Conservation (phyloP, 2,329 filamentous ascomycete genomes). For the Fusarium sp. region DNA sequence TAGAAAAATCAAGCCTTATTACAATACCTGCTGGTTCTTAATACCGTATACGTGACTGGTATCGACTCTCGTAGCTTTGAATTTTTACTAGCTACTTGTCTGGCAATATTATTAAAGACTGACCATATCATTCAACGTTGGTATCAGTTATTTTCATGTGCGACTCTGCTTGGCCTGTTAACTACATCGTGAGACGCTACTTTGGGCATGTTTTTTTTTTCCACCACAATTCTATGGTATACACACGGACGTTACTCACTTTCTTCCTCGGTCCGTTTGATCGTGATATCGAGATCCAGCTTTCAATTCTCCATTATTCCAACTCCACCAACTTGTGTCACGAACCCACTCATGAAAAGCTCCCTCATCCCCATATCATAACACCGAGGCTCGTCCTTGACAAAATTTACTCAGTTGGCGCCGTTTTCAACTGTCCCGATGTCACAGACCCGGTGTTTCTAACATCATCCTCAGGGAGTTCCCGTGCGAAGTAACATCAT, state of each 20-base stretch:
- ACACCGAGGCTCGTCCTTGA: background rate
- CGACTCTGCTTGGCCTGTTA: background rate
- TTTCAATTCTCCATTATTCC: background rate
- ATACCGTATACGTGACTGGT: background rate
- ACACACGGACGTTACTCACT: background rate
- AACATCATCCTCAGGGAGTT: background rate
- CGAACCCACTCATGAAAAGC: background rate
- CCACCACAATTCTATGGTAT: background rate
- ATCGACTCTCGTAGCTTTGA: too few relatives aligned
- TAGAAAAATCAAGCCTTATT: slow-evolving; percentile 21
- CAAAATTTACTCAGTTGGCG: slow-evolving; percentile 5
- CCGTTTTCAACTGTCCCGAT: background rate
- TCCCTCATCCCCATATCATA: slow-evolving; percentile 7
- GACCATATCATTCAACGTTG: too few relatives aligned
- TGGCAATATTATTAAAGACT: too few relatives aligned
- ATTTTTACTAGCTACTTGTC: too few relatives aligned
- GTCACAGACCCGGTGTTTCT: background rate
- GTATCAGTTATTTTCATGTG: too few relatives aligned
- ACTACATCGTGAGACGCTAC: background rate
- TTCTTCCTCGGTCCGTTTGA: background rate
- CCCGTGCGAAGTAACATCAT: background rate
- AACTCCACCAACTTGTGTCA: slow-evolving; percentile 1
- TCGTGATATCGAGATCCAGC: background rate
- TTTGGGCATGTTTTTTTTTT: background rate
- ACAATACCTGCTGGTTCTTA: background rate